A percentile compares a stretch with the other conserved stretches of the same genome.
Evolutionary conservation across 2,329 filamentous ascomycete genomes (phyloP).

Genomic region (Amphichorda felina): DNA sequence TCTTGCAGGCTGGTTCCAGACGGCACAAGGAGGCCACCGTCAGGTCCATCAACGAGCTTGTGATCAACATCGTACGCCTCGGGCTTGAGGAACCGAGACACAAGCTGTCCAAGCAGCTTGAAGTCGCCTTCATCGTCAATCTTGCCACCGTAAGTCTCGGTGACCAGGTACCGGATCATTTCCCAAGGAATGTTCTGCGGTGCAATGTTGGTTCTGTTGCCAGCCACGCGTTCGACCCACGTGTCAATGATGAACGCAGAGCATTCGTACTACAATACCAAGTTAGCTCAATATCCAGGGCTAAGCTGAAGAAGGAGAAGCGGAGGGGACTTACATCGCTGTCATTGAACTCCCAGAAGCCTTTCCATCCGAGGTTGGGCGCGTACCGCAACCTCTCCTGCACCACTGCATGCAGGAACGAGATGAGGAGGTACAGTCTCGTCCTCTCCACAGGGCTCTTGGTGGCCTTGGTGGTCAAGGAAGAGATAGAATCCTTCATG

Average conservation of each 20-base stretch:
- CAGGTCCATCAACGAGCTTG: conserved; percentile 63
- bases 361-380: conserved; percentile 90
- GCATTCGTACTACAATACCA: conserved; percentile 68
- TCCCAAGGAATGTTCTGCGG: conserved; percentile 94
- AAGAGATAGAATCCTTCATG: conserved; percentile 94
- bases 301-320: conserved; percentile 1
- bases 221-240: conserved; percentile 77
- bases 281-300: conserved; percentile 5
- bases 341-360: conserved; percentile 99
- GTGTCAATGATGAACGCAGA: conserved; percentile 91
- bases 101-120: conserved; percentile 57
- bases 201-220: conserved; percentile 82
- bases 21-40: conserved; percentile 61
- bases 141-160: conserved; percentile 95
- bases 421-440: conserved; percentile 79
- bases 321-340: conserved; percentile 67
- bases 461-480: conserved; percentile 60
- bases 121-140: conserved; percentile 89
- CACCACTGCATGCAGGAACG: conserved; percentile 89
- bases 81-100: conserved; percentile 69
- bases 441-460: conserved; percentile 86
- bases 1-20: conserved; percentile 71
- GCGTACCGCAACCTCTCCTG: conserved; percentile 93
- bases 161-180: conserved; percentile 81
- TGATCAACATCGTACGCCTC: conserved; percentile 88